A percentile compares a stretch with the other conserved stretches of the same genome.
phyloP scores from a whole-genome alignment of 345 rosid genomes.

The Gossypium turneri region DNA sequence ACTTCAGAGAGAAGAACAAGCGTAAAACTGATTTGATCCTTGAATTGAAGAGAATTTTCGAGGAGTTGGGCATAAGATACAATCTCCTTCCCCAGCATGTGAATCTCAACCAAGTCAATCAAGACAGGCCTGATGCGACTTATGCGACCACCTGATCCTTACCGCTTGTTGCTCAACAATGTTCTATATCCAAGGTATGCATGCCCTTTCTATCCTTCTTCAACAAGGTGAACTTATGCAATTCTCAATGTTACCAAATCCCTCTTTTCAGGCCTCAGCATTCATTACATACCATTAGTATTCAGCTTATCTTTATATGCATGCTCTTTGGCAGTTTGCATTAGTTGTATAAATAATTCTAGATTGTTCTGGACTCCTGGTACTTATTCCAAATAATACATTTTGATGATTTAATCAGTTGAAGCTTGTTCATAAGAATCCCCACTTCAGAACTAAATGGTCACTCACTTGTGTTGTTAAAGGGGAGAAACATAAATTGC shows the following conservation, averaged over 20 bases:
- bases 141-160: conserved; percentile 11
- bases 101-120: conserved; percentile 25
- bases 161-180: neutral
- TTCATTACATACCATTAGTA: neutral
- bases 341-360: neutral
- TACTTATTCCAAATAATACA: neutral
- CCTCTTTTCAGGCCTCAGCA: neutral
- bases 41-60: conserved; percentile 45
- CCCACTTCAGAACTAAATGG: too few species aligned
- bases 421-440: too few species aligned
- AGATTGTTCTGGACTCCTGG: neutral
- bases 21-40: conserved; percentile 45
- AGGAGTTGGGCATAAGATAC: conserved; percentile 46
- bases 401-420: neutral
- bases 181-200: neutral
- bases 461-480: too few species aligned
- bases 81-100: conserved; percentile 47
- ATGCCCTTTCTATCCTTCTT: neutral
- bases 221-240: neutral
- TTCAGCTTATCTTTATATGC: neutral
- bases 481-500: too few species aligned
- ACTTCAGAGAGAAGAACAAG: conserved; percentile 41
- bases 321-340: neutral
- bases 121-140: conserved; percentile 17
- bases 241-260: too few species aligned